Evolutionary conservation across 306 rosid species (phyloP), one percentile per base, ranked within the genome.

Genomic region (Alnus rubra): DNA sequence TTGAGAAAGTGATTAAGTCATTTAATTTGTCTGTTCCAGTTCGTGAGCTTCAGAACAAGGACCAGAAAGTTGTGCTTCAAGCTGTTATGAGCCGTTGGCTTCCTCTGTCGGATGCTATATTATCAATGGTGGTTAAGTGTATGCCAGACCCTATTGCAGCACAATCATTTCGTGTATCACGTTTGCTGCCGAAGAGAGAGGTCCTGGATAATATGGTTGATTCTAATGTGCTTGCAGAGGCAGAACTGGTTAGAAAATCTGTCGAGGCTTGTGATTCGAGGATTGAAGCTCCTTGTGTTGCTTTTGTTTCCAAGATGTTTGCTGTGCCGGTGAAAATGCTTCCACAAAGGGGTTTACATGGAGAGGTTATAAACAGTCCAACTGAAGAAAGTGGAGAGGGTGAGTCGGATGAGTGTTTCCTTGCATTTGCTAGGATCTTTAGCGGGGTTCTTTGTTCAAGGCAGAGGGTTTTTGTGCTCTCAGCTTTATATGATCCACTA

Each of bases 291-390:
- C 97, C 98, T 13, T 92, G 90, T 83, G 93, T 90, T 54, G 94
- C 87, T 37, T 92, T 94, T 78, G 98, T 94, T 5, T 92, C 98
- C 3, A 94, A 94, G 74, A 94, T 94, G 98, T 92, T 92, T 86
- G 97, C 98, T 15, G 86, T 92, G 18, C 96, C 94, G 0, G n/a
- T 83, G 47, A 94, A 88, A 88, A 85, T 89, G 88, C 84, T 94
- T 77, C 91, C 92, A 9, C 84, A 83, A 48, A 76, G 81, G 70
- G 90, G 79, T 11, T 42, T 50, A 44, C 47, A 79, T 30, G 90
- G 87, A 53, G 89, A 81, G 73, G 52, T 70, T 73, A 47, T 80
- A n/a, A 78, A 86, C 53, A 68, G 82, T 82, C 74, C 45, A 16
- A 72, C 79, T 28, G 86, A 87, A 56, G 96, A 87, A 76, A 74